Percentiles rank a stretch among this genome's conserved stretches.
Evolutionary conservation across 148 eudicot species (phyloP).

Genomic region (Rhododendron ferrugineum): DNA sequence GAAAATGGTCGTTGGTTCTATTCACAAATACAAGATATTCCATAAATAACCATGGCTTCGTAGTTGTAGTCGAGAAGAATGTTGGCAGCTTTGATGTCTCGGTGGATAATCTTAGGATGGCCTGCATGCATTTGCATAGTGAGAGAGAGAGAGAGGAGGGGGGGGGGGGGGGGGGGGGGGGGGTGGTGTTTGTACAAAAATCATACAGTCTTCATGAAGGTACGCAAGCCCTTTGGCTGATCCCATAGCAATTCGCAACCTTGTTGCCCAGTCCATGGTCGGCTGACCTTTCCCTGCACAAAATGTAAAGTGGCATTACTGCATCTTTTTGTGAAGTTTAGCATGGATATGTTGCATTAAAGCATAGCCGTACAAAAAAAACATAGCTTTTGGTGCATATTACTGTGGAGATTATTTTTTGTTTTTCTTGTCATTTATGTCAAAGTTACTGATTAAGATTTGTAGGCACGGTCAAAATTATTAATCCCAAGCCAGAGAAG

Average conservation of each 20-base stretch:
- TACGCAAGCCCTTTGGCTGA: constrained; percentile 91
- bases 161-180: not conserved
- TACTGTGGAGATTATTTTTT: not conserved
- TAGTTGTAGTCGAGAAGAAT: constrained; percentile 63
- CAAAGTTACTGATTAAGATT: no score
- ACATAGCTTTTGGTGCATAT: not conserved
- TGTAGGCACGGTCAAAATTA: no score
- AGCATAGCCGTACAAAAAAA: not conserved
- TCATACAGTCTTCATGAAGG: constrained; percentile 80
- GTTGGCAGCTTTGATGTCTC: constrained; percentile 89
- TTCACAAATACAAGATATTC: not conserved
- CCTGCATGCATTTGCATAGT: constrained; percentile 32
- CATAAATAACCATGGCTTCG: constrained; percentile 63
- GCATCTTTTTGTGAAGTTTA: not conserved
- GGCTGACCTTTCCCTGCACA: constrained; percentile 42
- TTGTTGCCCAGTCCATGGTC: constrained; percentile 53
- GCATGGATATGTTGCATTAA: no score
- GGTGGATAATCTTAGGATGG: constrained; percentile 84
- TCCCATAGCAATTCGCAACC: constrained; percentile 78
- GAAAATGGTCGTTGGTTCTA: not conserved
- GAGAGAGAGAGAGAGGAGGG: not conserved
- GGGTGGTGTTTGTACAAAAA: not conserved
- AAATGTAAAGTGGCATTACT: not conserved
- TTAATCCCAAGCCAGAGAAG: no score
- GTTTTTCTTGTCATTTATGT: not conserved